Conservation (phyloP, 78 protist species). For the Diacronema lutheri region DNA sequence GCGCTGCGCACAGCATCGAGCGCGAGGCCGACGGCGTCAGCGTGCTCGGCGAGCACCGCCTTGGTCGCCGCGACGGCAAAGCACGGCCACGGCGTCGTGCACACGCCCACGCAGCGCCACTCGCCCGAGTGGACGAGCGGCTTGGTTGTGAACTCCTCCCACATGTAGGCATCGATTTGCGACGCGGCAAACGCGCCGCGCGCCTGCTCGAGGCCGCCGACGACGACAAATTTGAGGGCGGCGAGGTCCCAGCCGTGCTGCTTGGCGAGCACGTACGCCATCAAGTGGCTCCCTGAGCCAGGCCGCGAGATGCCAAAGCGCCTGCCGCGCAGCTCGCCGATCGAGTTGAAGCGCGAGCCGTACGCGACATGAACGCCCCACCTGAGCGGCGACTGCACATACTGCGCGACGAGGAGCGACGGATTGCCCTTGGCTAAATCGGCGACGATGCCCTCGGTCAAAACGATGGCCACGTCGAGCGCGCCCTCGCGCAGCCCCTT, state of each 20-base stretch:
- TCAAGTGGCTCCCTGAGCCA: conserved; percentile 3
- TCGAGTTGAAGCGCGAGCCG: not conserved
- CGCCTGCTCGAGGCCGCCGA: too few species aligned
- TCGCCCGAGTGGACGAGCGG: not conserved
- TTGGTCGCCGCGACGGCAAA: not conserved
- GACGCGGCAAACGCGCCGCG: too few species aligned
- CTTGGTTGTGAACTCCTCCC: conserved; percentile 12
- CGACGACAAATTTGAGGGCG: not conserved
- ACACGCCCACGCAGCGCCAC: not conserved
- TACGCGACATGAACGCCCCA: not conserved
- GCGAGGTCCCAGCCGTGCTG: not conserved
- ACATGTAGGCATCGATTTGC: not conserved
- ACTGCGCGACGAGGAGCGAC: not conserved
- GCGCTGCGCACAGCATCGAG: not conserved
- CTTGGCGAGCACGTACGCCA: not conserved
- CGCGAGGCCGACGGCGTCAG: not conserved
- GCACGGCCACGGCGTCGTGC: conserved; percentile 1
- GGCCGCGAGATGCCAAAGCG: not conserved
- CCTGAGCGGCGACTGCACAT: not conserved
- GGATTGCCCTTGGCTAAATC: not conserved
- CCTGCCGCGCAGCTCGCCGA: not conserved
- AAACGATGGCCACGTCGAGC: not conserved
- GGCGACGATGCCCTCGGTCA: conserved; percentile 15
- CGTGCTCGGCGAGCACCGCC: not conserved
- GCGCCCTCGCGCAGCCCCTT: not conserved